These are phyloP conservation scores for Globisporangium mamillatum DNA, from an alignment of 352 stramenopile genomes.

Conservation along the genomic window DNA sequence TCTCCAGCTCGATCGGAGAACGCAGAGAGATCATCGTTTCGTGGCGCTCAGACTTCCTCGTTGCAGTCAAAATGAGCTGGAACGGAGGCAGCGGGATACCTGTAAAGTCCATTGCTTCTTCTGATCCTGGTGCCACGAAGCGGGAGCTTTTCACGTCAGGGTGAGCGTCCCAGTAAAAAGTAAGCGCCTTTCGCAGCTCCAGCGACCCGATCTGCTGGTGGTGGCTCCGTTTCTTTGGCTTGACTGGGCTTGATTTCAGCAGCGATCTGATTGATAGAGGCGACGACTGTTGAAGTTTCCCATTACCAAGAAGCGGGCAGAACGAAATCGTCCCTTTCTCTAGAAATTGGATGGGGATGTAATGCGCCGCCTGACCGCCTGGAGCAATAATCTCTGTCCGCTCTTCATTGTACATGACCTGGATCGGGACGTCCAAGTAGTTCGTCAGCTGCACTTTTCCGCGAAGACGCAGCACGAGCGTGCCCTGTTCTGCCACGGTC, in stretches of 20 bases:
- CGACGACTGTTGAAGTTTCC: slow-evolving; percentile 56
- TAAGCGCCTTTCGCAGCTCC: slow-evolving; percentile 62
- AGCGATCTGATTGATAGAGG: slow-evolving; percentile 57
- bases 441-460: slow-evolving; percentile 80
- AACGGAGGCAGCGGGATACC: slow-evolving; percentile 55
- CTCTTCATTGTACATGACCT: slow-evolving; percentile 76
- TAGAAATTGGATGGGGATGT: slow-evolving; percentile 79
- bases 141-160: slow-evolving; percentile 9
- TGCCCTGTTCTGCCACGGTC: slow-evolving; percentile 83
- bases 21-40: slow-evolving; percentile 71
- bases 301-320: slow-evolving; percentile 55
- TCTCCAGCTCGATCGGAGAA: slow-evolving; percentile 70
- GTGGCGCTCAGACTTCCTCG: slow-evolving; percentile 72
- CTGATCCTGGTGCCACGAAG: slow-evolving; percentile 1
- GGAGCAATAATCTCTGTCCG: slow-evolving; percentile 50
- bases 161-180: slow-evolving; percentile 75
- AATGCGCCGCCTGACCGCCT: slow-evolving; percentile 49
- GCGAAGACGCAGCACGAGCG: slow-evolving; percentile 72
- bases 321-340: slow-evolving; percentile 70
- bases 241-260: slow-evolving; percentile 31
- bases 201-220: slow-evolving; percentile 52
- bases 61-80: slow-evolving; percentile 69
- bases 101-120: slow-evolving; percentile 11
- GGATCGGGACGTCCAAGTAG: slow-evolving; percentile 62
- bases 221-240: slow-evolving; percentile 27